Percentiles rank a stretch among this genome's conserved stretches.
phyloP scores from a whole-genome alignment of 2,329 filamentous ascomycete species.

The Drechslerella stenobrocha region DNA sequence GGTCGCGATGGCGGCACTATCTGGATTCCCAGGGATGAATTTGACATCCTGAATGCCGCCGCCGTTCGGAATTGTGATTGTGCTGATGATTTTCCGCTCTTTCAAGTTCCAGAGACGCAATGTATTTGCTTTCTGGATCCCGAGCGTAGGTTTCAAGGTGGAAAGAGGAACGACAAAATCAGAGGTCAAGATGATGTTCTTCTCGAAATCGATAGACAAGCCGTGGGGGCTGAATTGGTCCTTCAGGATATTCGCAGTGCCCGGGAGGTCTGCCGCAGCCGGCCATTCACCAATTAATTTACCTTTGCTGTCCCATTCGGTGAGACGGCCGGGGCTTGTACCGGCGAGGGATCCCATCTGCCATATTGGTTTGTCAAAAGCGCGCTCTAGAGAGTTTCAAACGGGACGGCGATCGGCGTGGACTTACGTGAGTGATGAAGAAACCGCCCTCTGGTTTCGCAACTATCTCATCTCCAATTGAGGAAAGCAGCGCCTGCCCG shows the following conservation, averaged over 20 bases:
- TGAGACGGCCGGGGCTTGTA: slow-evolving; percentile 64
- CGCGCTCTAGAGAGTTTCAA: background rate
- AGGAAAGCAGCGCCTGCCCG: slow-evolving; percentile 64
- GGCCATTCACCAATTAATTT: slow-evolving; percentile 68
- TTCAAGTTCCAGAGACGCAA: slow-evolving; percentile 65
- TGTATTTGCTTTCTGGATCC: slow-evolving; percentile 63
- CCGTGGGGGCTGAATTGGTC: slow-evolving; percentile 67
- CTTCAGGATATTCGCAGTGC: slow-evolving; percentile 63
- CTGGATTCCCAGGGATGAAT: slow-evolving; percentile 66
- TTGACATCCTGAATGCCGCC: slow-evolving; percentile 68
- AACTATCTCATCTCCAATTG: slow-evolving; percentile 66
- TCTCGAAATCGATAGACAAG: slow-evolving; percentile 63
- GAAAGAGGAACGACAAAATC: slow-evolving; percentile 67
- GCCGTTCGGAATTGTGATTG: slow-evolving; percentile 65
- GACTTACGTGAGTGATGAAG: slow-evolving; percentile 51
- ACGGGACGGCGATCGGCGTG: too few species aligned
- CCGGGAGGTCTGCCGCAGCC: slow-evolving; percentile 59
- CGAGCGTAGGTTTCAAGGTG: slow-evolving; percentile 64
- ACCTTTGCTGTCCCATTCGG: slow-evolving; percentile 65
- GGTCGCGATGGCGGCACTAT: slow-evolving; percentile 64
- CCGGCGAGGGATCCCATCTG: slow-evolving; percentile 59
- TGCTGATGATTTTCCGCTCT: slow-evolving; percentile 63
- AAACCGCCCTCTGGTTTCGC: slow-evolving; percentile 64
- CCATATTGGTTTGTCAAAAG: background rate
- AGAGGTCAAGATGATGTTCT: slow-evolving; percentile 64